Conservation (phyloP, 2,329 filamentous ascomycete species). For the Fusarium subtropicale region DNA sequence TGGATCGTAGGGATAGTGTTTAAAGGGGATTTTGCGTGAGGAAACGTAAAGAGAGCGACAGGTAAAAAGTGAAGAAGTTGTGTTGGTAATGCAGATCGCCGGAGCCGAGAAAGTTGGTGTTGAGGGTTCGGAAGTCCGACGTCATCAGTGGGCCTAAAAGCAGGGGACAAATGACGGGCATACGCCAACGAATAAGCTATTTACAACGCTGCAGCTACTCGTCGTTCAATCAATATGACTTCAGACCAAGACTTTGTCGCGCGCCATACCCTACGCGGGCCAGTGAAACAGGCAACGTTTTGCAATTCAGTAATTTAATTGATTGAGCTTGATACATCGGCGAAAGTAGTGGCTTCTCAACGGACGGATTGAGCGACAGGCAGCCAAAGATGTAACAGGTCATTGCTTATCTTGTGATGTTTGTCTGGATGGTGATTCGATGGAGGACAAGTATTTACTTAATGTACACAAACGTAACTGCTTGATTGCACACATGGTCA, state of each 20-base stretch:
- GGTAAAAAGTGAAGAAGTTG: slow-evolving; percentile 18
- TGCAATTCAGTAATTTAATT: background rate
- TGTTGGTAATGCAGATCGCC: slow-evolving; percentile 19
- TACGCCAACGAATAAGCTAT: no score
- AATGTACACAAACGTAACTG: background rate
- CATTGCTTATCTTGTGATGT: no score
- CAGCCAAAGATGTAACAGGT: background rate
- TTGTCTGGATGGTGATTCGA: background rate
- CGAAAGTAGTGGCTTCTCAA: background rate
- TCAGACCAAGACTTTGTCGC: background rate
- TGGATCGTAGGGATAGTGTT: background rate
- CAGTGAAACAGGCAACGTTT: background rate
- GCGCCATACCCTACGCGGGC: background rate
- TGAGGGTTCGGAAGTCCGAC: slow-evolving; percentile 48
- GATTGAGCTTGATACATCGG: background rate
- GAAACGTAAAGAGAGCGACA: background rate
- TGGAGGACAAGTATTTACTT: background rate
- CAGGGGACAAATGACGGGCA: background rate
- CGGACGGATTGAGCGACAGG: background rate
- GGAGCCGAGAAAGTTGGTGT: slow-evolving; percentile 41
- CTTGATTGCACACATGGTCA: background rate
- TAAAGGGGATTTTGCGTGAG: fast-evolving
- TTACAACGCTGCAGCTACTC: no score
- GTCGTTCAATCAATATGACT: no score
- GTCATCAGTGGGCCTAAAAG: slow-evolving; percentile 47